phyloP scores from a whole-genome alignment of 2,329 filamentous ascomycete species.

The Zymoseptoria passerinii region DNA sequence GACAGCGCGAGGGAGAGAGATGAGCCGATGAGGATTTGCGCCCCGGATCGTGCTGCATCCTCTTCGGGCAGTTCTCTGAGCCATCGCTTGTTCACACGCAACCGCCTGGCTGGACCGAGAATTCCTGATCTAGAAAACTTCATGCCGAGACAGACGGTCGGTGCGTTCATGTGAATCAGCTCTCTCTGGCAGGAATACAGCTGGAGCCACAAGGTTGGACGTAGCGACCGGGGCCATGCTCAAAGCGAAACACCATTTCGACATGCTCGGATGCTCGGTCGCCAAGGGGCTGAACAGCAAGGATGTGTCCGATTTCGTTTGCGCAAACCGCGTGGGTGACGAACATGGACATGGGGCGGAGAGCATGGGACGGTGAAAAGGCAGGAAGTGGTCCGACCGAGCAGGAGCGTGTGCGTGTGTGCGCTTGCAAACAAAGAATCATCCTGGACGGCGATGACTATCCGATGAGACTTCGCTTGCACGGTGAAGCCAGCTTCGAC shows the following conservation, averaged over 20 bases:
- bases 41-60: not conserved
- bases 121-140: not conserved
- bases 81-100: not conserved
- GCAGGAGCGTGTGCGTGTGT: not conserved
- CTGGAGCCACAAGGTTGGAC: constrained; percentile 5
- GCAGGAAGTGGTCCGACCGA: not conserved
- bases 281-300: constrained; percentile 1
- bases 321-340: constrained; percentile 5
- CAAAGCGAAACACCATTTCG: constrained; percentile 1
- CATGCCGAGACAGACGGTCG: not conserved
- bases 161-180: not conserved
- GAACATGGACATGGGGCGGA: not conserved
- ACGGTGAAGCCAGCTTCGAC: constrained; percentile 1
- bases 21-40: not conserved
- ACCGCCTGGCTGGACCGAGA: not conserved
- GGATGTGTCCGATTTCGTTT: constrained; percentile 5
- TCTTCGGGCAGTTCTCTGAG: not conserved
- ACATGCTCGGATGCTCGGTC: constrained; percentile 5
- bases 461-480: constrained; percentile 9
- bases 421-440: constrained; percentile 6
- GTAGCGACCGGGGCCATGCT: constrained; percentile 1
- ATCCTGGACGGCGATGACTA: not conserved
- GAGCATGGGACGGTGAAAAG: constrained; percentile 1
- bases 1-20: not conserved
- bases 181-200: not conserved